Evolutionary conservation across 257 asterid species (phyloP).

Genomic region (Anisodus acutangulus): DNA sequence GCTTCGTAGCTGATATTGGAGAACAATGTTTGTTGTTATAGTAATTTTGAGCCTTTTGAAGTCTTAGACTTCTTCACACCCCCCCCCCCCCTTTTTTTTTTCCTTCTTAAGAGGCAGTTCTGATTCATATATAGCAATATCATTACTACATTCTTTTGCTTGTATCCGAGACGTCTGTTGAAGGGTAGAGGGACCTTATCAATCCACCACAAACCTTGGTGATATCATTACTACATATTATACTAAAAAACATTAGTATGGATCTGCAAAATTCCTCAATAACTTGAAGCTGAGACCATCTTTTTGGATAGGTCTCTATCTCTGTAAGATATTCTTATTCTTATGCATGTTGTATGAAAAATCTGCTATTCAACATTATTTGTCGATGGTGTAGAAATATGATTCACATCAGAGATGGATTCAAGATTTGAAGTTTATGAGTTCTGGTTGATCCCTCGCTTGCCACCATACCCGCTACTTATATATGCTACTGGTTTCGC

Average conservation of each 20-base stretch:
- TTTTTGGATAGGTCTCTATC: neutral
- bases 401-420: neutral
- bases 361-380: neutral
- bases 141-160: neutral
- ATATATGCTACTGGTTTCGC: too few species aligned
- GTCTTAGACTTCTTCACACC: neutral
- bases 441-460: neutral
- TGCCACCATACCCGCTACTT: too few species aligned
- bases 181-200: neutral
- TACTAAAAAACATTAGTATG: neutral
- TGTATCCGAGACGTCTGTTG: neutral
- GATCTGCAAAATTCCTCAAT: neutral
- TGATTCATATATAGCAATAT: neutral
- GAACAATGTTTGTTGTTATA: conserved; percentile 15
- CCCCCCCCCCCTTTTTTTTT: neutral
- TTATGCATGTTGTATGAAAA: too few species aligned
- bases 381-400: neutral
- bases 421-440: neutral
- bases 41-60: neutral
- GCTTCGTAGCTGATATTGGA: neutral
- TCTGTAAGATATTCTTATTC: too few species aligned
- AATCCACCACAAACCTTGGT: neutral
- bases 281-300: neutral
- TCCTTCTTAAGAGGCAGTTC: neutral
- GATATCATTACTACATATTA: neutral